A percentile compares a stretch with the other conserved stretches of the same genome.
These are phyloP conservation scores for Durio zibethinus DNA, from an alignment of 345 rosid genomes.

Conservation along the genomic window DNA sequence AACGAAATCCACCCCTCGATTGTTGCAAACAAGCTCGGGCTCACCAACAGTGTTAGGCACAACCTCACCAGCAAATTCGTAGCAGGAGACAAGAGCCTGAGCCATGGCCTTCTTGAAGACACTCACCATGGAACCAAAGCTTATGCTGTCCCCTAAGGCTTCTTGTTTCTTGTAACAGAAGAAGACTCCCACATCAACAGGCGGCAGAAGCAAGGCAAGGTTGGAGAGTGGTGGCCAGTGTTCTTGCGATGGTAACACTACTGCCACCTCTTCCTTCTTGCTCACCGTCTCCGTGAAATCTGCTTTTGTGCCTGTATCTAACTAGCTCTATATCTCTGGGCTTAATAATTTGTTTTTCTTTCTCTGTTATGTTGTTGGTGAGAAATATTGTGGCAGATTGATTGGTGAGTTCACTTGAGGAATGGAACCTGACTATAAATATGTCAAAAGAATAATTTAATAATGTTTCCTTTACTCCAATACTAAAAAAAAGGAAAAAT, in stretches of 20 bases:
- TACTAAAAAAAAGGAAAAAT: not conserved
- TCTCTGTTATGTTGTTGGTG: not conserved
- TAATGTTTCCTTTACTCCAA: not conserved
- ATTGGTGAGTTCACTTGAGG: not conserved
- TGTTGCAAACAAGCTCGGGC: constrained; percentile 82
- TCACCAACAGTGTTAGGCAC: constrained; percentile 55
- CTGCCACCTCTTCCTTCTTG: constrained; percentile 56
- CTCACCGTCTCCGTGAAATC: constrained; percentile 37
- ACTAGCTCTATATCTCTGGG: not conserved
- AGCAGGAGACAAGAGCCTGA: constrained; percentile 65
- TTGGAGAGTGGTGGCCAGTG: constrained; percentile 87
- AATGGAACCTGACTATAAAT: not conserved
- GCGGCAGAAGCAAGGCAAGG: constrained; percentile 83
- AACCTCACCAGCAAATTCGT: constrained; percentile 70
- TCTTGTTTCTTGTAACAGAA: constrained; percentile 51
- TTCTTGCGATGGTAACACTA: constrained; percentile 60
- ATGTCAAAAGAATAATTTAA: not conserved
- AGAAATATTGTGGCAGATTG: not conserved
- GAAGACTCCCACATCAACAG: constrained; percentile 55
- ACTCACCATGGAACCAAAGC: constrained; percentile 31
- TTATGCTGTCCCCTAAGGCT: not conserved
- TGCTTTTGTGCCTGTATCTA: not conserved
- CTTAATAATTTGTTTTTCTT: no score
- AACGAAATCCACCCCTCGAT: constrained; percentile 70
- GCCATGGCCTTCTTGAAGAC: constrained; percentile 59